phyloP scores from a whole-genome alignment of 331 rosid species.

The Cydonia oblonga region DNA sequence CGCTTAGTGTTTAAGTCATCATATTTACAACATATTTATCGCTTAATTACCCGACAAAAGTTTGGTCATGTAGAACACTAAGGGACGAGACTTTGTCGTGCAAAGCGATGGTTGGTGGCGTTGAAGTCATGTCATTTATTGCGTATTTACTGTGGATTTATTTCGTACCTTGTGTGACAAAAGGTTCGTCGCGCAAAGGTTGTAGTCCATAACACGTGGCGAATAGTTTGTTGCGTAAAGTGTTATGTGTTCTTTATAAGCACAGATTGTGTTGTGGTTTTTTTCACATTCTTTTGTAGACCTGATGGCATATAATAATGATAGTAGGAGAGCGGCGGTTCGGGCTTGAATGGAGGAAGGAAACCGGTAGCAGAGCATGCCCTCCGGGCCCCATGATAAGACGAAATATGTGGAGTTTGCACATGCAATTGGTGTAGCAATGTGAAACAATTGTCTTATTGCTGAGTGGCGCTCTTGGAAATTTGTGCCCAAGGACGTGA shows the following conservation, averaged over 20 bases:
- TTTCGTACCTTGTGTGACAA: rapidly evolving
- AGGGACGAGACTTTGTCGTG: background rate
- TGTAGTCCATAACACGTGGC: background rate
- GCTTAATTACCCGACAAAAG: background rate
- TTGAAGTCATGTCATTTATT: background rate
- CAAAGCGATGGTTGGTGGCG: background rate
- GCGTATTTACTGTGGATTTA: background rate
- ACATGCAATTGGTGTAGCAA: background rate
- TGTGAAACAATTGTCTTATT: too few species aligned
- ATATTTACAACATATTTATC: too few species aligned
- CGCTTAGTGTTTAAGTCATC: too few species aligned
- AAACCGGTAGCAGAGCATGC: too few species aligned
- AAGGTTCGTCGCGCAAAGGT: background rate
- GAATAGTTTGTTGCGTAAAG: too few species aligned
- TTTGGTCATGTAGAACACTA: rapidly evolving
- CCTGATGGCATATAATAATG: background rate
- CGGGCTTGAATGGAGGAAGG: background rate
- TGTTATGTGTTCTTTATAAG: background rate
- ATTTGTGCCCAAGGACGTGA: too few species aligned
- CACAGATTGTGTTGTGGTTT: rapidly evolving
- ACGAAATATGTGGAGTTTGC: too few species aligned
- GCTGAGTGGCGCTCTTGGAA: too few species aligned
- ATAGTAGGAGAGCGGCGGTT: rapidly evolving
- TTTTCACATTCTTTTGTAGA: too few species aligned
- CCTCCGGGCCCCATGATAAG: too few species aligned